Conservation (phyloP, 192 early-diverging fungal species). For the Mortierella alpina region DNA sequence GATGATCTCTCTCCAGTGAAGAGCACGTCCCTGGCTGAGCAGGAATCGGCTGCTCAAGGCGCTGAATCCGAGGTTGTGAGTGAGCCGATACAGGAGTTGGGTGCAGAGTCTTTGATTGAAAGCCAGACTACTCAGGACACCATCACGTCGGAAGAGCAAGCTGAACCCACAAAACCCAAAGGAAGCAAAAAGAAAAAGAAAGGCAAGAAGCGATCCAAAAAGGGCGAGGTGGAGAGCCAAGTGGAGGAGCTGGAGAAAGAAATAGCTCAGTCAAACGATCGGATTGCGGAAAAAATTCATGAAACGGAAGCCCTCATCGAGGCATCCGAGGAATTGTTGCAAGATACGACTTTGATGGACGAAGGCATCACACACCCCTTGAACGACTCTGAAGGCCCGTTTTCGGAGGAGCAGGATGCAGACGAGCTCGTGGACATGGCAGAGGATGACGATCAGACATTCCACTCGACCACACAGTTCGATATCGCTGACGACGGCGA, state of each 20-base stretch:
- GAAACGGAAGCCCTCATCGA: slow-evolving; percentile 23
- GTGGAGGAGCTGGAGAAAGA: slow-evolving; percentile 15
- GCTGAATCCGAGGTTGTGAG: not conserved
- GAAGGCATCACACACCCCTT: not conserved
- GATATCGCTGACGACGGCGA: not conserved
- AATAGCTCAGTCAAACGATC: not conserved
- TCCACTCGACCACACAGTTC: slow-evolving; percentile 30
- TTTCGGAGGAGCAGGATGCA: slow-evolving; percentile 3
- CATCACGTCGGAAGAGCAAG: not conserved
- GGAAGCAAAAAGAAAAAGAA: slow-evolving; percentile 24
- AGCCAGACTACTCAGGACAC: not conserved
- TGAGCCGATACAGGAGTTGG: not conserved
- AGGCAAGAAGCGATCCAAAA: slow-evolving; percentile 15
- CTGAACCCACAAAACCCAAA: slow-evolving; percentile 4
- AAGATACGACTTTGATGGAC: not conserved
- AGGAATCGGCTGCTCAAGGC: too few relatives aligned
- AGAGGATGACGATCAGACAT: slow-evolving; percentile 29
- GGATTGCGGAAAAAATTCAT: slow-evolving; percentile 25
- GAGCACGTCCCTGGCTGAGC: not conserved
- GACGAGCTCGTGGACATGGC: not conserved
- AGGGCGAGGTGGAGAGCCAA: not conserved
- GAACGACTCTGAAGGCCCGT: not conserved
- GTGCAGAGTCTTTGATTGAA: not conserved
- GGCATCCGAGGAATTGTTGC: slow-evolving; percentile 12
- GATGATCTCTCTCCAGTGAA: slow-evolving; percentile 2